phyloP scores from a whole-genome alignment of 345 rosid species.

The Salix koriyanagi region DNA sequence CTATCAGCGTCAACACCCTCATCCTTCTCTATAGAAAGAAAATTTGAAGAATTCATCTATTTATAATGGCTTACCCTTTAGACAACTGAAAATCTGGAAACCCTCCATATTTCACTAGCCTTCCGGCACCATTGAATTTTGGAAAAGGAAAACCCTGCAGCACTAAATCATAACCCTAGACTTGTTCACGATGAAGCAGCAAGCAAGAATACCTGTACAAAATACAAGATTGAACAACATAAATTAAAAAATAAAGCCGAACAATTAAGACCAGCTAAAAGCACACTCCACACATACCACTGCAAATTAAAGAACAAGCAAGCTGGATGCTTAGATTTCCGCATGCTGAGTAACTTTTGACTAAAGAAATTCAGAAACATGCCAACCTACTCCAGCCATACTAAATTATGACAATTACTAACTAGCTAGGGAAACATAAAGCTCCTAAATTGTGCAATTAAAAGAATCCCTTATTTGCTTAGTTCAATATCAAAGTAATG shows the following conservation, averaged over 20 bases:
- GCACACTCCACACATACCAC: background rate
- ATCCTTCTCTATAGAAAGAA: background rate
- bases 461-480: background rate
- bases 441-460: background rate
- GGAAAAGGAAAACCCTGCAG: conserved; percentile 23
- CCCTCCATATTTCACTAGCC: conserved; percentile 49
- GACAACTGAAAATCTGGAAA: conserved; percentile 33
- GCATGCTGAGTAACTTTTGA: background rate
- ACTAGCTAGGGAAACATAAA: background rate
- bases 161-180: conserved; percentile 15
- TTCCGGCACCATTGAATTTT: conserved; percentile 45
- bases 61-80: conserved; percentile 40
- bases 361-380: background rate
- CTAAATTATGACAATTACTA: background rate
- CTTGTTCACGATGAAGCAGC: conserved; percentile 13
- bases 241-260: background rate
- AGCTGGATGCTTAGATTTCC: background rate
- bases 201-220: conserved; percentile 20
- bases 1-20: conserved; percentile 19
- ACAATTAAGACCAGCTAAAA: background rate
- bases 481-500: background rate
- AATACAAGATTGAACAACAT: background rate
- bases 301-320: background rate
- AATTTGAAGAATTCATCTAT: background rate
- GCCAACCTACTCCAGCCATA: background rate